Evolutionary conservation across 2,329 filamentous ascomycete species (phyloP).

Genomic region (Ampelomyces quisqualis): DNA sequence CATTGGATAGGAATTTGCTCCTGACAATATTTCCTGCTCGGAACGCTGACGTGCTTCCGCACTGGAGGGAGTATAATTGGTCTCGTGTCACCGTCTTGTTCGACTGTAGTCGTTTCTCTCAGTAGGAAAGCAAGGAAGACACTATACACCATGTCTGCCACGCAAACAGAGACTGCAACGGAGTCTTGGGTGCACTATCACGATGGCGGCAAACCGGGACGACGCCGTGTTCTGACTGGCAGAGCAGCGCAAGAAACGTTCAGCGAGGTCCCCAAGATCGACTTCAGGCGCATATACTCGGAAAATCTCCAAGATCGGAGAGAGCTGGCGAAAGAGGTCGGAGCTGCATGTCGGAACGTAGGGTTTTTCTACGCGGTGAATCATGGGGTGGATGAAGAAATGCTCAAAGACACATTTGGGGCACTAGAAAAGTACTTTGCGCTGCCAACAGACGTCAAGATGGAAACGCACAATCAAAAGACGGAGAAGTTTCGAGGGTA

Average conservation of each 20-base stretch:
- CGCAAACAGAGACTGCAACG: conserved; percentile 11
- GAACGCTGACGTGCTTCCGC: not conserved
- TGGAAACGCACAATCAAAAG: conserved; percentile 42
- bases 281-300: conserved; percentile 35
- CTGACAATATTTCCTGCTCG: not conserved
- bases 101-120: not conserved
- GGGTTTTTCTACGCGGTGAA: conserved; percentile 41
- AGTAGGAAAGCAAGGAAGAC: not conserved
- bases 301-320: conserved; percentile 24
- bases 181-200: conserved; percentile 33
- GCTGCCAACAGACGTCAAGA: conserved; percentile 36
- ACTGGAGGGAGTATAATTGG: not conserved
- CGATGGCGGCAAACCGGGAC: conserved; percentile 33
- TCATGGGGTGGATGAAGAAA: conserved; percentile 29
- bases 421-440: conserved; percentile 36
- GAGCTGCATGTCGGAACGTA: conserved; percentile 35
- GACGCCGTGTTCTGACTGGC: conserved; percentile 29
- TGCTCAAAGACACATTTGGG: conserved; percentile 33
- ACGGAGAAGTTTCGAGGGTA: conserved; percentile 40
- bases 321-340: conserved; percentile 33
- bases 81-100: not conserved
- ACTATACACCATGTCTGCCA: conserved; percentile 12
- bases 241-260: conserved; percentile 28
- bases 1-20: conserved; percentile 1
- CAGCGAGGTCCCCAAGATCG: conserved; percentile 31